Evolutionary conservation across 306 rosid species (phyloP).

Genomic region (Prunus mongolica): DNA sequence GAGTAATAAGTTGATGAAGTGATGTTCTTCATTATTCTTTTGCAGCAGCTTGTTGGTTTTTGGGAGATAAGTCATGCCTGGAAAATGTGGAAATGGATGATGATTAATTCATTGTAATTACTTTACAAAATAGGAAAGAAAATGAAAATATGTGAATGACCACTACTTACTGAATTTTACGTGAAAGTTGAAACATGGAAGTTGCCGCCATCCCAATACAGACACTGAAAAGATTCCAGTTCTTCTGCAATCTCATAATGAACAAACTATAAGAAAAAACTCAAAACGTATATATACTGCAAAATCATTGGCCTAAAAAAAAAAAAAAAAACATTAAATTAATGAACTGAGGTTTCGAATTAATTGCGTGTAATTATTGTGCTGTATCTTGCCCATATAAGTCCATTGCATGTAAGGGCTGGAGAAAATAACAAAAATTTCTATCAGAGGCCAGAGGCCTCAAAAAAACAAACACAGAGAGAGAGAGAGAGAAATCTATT

Average conservation of each 20-base stretch:
- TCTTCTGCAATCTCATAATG: constrained; percentile 15
- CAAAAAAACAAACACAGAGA: background rate
- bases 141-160: too few species aligned
- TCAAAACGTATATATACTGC: background rate
- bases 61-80: constrained; percentile 12
- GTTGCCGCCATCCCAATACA: constrained; percentile 10
- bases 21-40: background rate
- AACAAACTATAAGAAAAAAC: background rate
- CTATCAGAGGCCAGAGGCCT: background rate
- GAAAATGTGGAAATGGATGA: background rate
- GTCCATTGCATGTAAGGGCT: constrained; percentile 15
- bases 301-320: background rate
- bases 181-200: constrained; percentile 18
- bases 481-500: too few species aligned
- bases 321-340: background rate
- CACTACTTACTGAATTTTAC: constrained; percentile 23
- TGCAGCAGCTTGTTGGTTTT: background rate
- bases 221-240: constrained; percentile 24
- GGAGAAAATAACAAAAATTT: background rate
- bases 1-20: background rate
- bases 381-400: constrained; percentile 24
- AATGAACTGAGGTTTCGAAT: background rate
- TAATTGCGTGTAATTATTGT: constrained; percentile 17
- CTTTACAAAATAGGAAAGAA: background rate
- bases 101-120: background rate